Percentiles rank a stretch among this genome's conserved stretches.
phyloP scores from a whole-genome alignment of 805 yeast genomes.

The Nematodospora valgi region DNA sequence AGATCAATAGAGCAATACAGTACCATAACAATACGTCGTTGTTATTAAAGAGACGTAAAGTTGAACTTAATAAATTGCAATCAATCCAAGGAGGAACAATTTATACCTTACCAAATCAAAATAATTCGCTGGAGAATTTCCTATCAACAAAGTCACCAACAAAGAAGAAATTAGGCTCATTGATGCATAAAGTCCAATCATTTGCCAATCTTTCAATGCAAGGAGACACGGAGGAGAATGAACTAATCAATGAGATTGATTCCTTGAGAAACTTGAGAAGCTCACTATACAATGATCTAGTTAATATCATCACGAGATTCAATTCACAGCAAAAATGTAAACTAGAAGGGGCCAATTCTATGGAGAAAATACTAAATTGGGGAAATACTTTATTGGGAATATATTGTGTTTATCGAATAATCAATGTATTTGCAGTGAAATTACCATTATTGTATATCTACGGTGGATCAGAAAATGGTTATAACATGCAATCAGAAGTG shows the following conservation, averaged over 20 bases:
- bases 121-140: conserved; percentile 5
- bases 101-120: conserved; percentile 19
- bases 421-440: conserved; percentile 39
- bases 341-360: conserved; percentile 1
- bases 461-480: conserved; percentile 6
- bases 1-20: conserved; percentile 30
- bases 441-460: conserved; percentile 29
- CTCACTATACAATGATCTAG: conserved; percentile 28
- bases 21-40: conserved; percentile 41
- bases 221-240: conserved; percentile 24
- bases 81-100: conserved; percentile 22
- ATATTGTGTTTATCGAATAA: conserved; percentile 49
- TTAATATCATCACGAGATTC: conserved; percentile 16
- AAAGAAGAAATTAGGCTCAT: conserved; percentile 22
- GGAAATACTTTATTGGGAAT: conserved; percentile 32
- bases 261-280: conserved; percentile 31
- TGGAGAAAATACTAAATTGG: conserved; percentile 10
- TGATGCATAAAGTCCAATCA: conserved; percentile 39
- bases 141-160: conserved; percentile 4
- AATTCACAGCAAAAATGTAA: conserved; percentile 12
- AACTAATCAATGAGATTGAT: conserved; percentile 37
- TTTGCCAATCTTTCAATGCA: conserved; percentile 32
- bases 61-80: conserved; percentile 23
- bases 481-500: not conserved
- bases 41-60: conserved; percentile 30